A percentile compares a stretch with the other conserved stretches of the same genome.
phyloP scores from a whole-genome alignment of 1,284 basidiomycete genomes.

The Paramarasmius palmivorus region DNA sequence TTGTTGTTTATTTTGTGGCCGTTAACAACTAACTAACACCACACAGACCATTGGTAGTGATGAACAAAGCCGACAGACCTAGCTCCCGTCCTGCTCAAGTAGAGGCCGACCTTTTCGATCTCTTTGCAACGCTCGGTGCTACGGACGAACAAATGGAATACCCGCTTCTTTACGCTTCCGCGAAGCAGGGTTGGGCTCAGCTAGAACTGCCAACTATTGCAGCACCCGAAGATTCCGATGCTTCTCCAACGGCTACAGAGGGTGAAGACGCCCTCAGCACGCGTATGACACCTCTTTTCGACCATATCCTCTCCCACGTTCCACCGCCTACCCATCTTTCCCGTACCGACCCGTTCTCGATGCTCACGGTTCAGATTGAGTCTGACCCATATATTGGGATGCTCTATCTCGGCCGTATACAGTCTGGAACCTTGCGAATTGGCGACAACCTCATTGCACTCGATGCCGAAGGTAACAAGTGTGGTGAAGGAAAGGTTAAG shows the following conservation, averaged over 20 bases:
- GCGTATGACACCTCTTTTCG: constrained; percentile 43
- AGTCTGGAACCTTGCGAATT: constrained; percentile 37
- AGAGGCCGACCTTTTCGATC: constrained; percentile 47
- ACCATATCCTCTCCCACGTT: constrained; percentile 43
- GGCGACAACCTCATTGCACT: constrained; percentile 40
- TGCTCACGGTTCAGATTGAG: constrained; percentile 49
- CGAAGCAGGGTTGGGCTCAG: constrained; percentile 49
- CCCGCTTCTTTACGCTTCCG: constrained; percentile 47
- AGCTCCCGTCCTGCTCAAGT: constrained; percentile 43
- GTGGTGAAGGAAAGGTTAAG: constrained; percentile 50
- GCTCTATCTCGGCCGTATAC: constrained; percentile 44
- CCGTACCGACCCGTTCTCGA: constrained; percentile 40
- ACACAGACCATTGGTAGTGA: constrained; percentile 40
- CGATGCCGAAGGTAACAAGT: constrained; percentile 38
- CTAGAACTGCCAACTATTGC: constrained; percentile 22
- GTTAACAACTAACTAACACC: not conserved
- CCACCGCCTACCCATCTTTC: constrained; percentile 39
- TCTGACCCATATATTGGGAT: constrained; percentile 45
- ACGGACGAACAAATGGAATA: constrained; percentile 51
- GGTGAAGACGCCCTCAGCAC: constrained; percentile 12
- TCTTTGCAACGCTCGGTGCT: constrained; percentile 47
- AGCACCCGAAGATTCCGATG: constrained; percentile 8
- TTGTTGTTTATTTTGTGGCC: constrained; percentile 14
- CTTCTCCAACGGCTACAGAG: constrained; percentile 5
- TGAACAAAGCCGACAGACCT: constrained; percentile 47